These are phyloP conservation scores for Corylus avellana DNA, from an alignment of 306 rosid species.

Conservation along the genomic window DNA sequence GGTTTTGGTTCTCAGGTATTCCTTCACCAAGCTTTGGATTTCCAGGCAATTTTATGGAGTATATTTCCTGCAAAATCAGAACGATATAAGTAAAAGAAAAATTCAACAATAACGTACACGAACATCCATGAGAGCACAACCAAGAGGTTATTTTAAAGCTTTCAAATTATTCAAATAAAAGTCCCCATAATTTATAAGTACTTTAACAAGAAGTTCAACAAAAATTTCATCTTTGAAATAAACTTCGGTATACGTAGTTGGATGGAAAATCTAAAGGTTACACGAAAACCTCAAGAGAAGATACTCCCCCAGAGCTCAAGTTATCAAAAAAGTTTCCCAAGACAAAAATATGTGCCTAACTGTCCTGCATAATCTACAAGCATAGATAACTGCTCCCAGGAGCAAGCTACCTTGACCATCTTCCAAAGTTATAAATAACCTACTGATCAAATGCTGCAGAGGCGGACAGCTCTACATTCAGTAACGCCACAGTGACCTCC, in stretches of 20 bases:
- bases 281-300: neutral
- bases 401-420: too few relatives aligned
- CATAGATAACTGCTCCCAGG: too few relatives aligned
- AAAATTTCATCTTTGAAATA: neutral
- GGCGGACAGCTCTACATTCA: too few relatives aligned
- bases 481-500: too few relatives aligned
- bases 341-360: neutral
- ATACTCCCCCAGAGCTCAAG: neutral
- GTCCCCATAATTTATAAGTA: neutral
- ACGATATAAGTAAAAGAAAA: conserved; percentile 6
- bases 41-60: conserved; percentile 87
- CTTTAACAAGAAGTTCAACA: neutral
- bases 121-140: neutral
- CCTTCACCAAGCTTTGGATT: conserved; percentile 96
- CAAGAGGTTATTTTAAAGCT: neutral
- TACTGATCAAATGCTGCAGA: too few relatives aligned
- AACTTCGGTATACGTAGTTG: neutral
- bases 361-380: neutral
- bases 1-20: conserved; percentile 97
- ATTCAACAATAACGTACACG: conserved; percentile 3
- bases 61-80: conserved; percentile 71
- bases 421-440: too few relatives aligned
- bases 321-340: neutral
- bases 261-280: neutral
- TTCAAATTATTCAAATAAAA: neutral